Percentiles rank a stretch among this genome's conserved stretches.
phyloP scores from a whole-genome alignment of 169 alveolate genomes.

The Plasmodium adleri region DNA sequence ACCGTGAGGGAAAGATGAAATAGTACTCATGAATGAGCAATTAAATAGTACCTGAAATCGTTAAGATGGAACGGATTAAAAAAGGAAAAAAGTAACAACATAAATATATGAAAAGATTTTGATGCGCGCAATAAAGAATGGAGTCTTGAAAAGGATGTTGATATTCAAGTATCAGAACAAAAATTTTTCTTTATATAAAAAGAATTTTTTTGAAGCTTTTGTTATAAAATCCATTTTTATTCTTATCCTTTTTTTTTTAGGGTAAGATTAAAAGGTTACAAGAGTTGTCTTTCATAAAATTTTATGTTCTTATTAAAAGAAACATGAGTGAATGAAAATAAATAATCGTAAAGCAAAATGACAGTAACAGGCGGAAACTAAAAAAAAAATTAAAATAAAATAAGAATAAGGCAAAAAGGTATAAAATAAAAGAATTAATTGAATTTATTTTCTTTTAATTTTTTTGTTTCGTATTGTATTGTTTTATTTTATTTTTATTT shows the following conservation, averaged over 20 bases:
- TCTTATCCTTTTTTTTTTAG: no score
- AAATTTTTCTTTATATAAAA: neutral
- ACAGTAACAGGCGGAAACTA: no score
- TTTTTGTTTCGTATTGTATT: no score
- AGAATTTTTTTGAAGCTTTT: neutral
- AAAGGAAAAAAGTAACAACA: constrained; percentile 78
- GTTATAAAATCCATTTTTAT: no score
- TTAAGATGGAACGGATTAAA: constrained; percentile 80
- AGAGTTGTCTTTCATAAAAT: neutral
- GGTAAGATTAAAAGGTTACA: constrained; percentile 29
- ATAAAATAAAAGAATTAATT: neutral
- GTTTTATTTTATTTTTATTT: no score
- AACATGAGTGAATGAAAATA: constrained; percentile 37
- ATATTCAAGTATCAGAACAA: constrained; percentile 40
- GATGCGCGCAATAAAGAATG: constrained; percentile 5
- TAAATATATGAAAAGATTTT: neutral
- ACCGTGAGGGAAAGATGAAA: constrained; percentile 96
- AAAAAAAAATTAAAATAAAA: no score
- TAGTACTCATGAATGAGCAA: constrained; percentile 92
- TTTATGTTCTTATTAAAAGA: constrained; percentile 32
- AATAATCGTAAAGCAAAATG: neutral
- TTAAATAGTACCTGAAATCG: constrained; percentile 91
- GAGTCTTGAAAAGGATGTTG: constrained; percentile 37
- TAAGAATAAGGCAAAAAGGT: neutral
- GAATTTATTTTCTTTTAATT: neutral